Percentiles rank a stretch among this genome's conserved stretches.
Conservation (phyloP, 2,329 filamentous ascomycete genomes). For the Colletotrichum graminicola region DNA sequence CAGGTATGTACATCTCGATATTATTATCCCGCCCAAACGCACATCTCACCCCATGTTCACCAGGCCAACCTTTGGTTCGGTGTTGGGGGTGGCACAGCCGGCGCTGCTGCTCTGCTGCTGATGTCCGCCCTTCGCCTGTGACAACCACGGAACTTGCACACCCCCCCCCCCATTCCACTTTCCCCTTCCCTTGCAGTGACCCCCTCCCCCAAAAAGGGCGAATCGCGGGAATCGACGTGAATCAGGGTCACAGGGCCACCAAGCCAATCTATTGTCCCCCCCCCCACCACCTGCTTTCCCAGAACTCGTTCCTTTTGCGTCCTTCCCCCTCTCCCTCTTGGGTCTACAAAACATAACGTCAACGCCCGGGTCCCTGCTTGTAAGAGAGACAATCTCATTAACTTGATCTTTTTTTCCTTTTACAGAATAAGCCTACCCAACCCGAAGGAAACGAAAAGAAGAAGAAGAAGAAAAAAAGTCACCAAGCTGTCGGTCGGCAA, state of each 20-base stretch:
- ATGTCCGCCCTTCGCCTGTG: slow-evolving; percentile 14
- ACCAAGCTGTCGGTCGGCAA: slow-evolving; percentile 17
- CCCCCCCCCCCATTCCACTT: slow-evolving; percentile 26
- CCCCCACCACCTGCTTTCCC: slow-evolving; percentile 42
- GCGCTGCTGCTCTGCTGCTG: slow-evolving; percentile 14
- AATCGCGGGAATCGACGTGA: slow-evolving; percentile 41
- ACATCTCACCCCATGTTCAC: slow-evolving; percentile 12
- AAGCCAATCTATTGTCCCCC: slow-evolving; percentile 40
- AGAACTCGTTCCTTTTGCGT: slow-evolving; percentile 20
- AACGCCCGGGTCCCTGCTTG: slow-evolving; percentile 34
- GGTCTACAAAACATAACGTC: slow-evolving; percentile 38
- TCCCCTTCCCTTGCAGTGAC: slow-evolving; percentile 39
- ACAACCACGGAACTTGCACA: slow-evolving; percentile 35
- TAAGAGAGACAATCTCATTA: slow-evolving; percentile 23
- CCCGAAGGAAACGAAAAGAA: background rate
- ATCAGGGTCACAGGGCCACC: slow-evolving; percentile 40
- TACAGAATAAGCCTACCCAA: background rate
- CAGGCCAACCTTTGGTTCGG: background rate
- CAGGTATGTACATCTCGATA: slow-evolving; percentile 41
- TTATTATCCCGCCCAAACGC: slow-evolving; percentile 14
- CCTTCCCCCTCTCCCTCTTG: slow-evolving; percentile 25
- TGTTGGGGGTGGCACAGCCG: slow-evolving; percentile 15
- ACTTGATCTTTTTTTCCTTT: slow-evolving; percentile 13
- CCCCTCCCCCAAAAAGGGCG: slow-evolving; percentile 36
- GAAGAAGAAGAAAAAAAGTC: background rate